Evolutionary conservation across 768 basidiomycete genomes (phyloP), one percentile per base, ranked within the genome.

Genomic region (Xerocomellus dryophilus): DNA sequence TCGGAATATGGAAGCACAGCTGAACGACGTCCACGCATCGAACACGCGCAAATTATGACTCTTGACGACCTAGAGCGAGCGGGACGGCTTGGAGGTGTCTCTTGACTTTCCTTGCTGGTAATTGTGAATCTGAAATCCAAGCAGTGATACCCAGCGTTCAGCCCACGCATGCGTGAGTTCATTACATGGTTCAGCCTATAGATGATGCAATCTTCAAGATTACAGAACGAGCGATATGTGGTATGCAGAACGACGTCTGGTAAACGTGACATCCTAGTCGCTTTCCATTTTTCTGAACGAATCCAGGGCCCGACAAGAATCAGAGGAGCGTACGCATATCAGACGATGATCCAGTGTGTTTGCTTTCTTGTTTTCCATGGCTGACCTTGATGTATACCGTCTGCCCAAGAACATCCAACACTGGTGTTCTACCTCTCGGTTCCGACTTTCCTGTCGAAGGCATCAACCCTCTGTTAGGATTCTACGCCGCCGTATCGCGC

Each of bases 371-470:
- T 9, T 0, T 50, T 6, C 21, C 6, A 9, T 45, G 47, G 27
- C 39, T 32, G 43, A 43, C 23, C 21, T 4, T 4, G 29, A 35
- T 29, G 2, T 20, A 34, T n/a, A 47, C 43, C 4, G 20, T 41
- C 35, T 36, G 1, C 27, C n/a, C 35, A 51, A 86, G 82, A 54
- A 68, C 69, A 4, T 86, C 87, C 11, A 74, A 67, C 6, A 70
- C 73, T n/a, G 70, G 78, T 0, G 67, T 84, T 14, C 78, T 95
- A 3, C 85, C 93, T 0, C 77, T 98, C 2, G 95, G 96, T 3
- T 92, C 93, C 3, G 95, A 98, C 68, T 97, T 98, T 70, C 96
- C 96, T 0, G 85, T 98, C 4, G 95, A 98, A 69, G 81, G 83
- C 10, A 86, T 96, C 49, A 91, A 96, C 64, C 95, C 96, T 0